Evolutionary conservation across 768 basidiomycete genomes (phyloP).

Genomic region (Paxillus ammoniavirescens): DNA sequence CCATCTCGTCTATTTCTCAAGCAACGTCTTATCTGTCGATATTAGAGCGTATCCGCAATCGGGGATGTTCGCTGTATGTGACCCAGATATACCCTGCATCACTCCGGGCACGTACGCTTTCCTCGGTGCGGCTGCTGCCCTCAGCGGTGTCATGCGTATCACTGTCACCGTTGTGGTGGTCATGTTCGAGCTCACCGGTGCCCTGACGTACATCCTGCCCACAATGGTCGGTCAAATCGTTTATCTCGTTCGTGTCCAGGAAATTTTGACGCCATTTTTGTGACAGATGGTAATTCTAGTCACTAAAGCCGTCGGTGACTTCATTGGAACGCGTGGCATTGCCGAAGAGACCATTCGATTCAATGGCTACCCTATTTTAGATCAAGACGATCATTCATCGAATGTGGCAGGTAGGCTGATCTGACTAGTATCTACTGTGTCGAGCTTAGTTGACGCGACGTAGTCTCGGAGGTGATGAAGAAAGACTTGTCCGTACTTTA

Average conservation of each 20-base stretch:
- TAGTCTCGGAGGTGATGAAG: conserved; percentile 91
- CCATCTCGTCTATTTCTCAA: background rate
- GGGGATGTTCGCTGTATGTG: conserved; percentile 87
- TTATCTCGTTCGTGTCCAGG: conserved; percentile 5
- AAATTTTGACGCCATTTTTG: too few species aligned
- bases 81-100: conserved; percentile 92
- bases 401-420: conserved; percentile 75
- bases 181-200: conserved; percentile 98
- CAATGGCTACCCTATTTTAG: conserved; percentile 95
- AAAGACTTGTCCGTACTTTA: conserved; percentile 71
- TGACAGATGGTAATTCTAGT: conserved; percentile 90
- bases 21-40: background rate
- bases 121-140: conserved; percentile 91
- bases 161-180: conserved; percentile 98
- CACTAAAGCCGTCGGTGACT: conserved; percentile 95
- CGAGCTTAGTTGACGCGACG: conserved; percentile 3
- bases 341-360: conserved; percentile 97
- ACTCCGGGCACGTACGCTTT: conserved; percentile 99
- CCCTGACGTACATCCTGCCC: conserved; percentile 93
- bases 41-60: conserved; percentile 75
- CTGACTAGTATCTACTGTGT: background rate
- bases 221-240: conserved; percentile 72
- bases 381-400: conserved; percentile 92
- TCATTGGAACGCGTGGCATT: conserved; percentile 89
- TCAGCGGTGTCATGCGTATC: conserved; percentile 95